Percentiles rank a stretch among this genome's conserved stretches.
These are phyloP conservation scores for Pseudogymnoascus verrucosus DNA, from an alignment of 2,329 filamentous ascomycete species.

Conservation along the genomic window DNA sequence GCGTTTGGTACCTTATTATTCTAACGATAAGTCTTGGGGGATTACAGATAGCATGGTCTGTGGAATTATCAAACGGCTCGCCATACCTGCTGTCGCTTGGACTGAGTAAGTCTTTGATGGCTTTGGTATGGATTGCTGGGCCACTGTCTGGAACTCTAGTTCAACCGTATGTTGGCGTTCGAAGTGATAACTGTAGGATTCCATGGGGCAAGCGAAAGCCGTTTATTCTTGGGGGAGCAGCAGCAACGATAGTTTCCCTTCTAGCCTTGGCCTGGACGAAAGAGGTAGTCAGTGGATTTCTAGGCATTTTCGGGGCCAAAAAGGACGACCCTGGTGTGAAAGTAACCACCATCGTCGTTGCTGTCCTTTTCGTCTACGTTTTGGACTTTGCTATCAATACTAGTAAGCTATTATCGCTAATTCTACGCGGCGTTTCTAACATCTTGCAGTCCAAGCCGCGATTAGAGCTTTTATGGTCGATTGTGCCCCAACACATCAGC, in stretches of 20 bases:
- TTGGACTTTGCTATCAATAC: constrained; percentile 95
- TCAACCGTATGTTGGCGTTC: constrained; percentile 74
- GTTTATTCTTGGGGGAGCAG: constrained; percentile 66
- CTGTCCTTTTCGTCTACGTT: constrained; percentile 80
- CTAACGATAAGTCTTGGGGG: constrained; percentile 82
- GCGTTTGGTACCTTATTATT: constrained; percentile 75
- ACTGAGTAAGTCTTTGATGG: constrained; percentile 74
- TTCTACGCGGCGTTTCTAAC: constrained; percentile 10
- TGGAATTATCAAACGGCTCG: constrained; percentile 88
- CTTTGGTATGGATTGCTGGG: constrained; percentile 77
- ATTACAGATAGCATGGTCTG: constrained; percentile 90
- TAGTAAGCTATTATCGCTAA: constrained; percentile 39
- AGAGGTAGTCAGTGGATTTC: constrained; percentile 60
- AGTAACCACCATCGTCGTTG: constrained; percentile 62
- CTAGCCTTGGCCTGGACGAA: constrained; percentile 66
- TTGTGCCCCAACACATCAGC: constrained; percentile 84
- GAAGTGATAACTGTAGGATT: constrained; percentile 69
- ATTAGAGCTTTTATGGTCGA: constrained; percentile 92
- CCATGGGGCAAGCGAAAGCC: constrained; percentile 73
- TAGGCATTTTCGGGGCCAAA: constrained; percentile 64
- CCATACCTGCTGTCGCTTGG: constrained; percentile 74
- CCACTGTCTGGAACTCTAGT: constrained; percentile 71
- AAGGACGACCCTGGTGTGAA: constrained; percentile 57
- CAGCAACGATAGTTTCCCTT: constrained; percentile 59
- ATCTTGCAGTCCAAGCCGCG: constrained; percentile 66